Percentiles rank a stretch among this genome's conserved stretches.
Evolutionary conservation across 352 stramenopile genomes (phyloP).

Genomic region (Globisporangium nodosum): DNA sequence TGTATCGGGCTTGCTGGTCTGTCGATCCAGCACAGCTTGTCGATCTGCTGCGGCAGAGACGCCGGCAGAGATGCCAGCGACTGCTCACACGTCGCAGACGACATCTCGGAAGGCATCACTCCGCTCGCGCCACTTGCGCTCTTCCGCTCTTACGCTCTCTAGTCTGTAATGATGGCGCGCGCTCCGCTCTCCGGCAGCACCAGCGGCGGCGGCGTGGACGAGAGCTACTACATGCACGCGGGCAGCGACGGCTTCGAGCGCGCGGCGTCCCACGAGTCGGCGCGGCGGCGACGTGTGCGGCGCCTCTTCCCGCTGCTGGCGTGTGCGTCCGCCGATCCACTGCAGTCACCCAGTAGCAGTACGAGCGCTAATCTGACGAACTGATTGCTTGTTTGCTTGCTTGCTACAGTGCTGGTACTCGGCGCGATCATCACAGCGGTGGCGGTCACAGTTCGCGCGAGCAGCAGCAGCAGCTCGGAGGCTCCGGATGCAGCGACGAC

Average conservation of each 20-base stretch:
- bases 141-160: no score
- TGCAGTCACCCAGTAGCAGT: no score
- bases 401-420: slow-evolving; percentile 24
- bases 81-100: no score
- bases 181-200: slow-evolving; percentile 2
- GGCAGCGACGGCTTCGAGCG: slow-evolving; percentile 12
- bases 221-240: slow-evolving; percentile 20
- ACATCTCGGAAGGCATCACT: no score
- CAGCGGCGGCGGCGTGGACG: slow-evolving; percentile 2
- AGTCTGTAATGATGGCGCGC: neutral
- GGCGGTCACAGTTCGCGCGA: slow-evolving; percentile 22
- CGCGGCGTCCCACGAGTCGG: slow-evolving; percentile 7
- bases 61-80: no score
- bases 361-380: neutral
- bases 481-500: neutral
- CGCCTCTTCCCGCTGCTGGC: slow-evolving; percentile 14
- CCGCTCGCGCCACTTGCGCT: no score
- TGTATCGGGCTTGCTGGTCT: no score
- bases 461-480: slow-evolving; percentile 13
- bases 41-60: no score
- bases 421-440: slow-evolving; percentile 33
- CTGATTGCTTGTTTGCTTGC: neutral
- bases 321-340: neutral
- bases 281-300: slow-evolving; percentile 5
- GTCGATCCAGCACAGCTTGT: no score